These are phyloP conservation scores for Podospora tetraspora DNA, from an alignment of 495 filamentous ascomycete species.

Conservation along the genomic window DNA sequence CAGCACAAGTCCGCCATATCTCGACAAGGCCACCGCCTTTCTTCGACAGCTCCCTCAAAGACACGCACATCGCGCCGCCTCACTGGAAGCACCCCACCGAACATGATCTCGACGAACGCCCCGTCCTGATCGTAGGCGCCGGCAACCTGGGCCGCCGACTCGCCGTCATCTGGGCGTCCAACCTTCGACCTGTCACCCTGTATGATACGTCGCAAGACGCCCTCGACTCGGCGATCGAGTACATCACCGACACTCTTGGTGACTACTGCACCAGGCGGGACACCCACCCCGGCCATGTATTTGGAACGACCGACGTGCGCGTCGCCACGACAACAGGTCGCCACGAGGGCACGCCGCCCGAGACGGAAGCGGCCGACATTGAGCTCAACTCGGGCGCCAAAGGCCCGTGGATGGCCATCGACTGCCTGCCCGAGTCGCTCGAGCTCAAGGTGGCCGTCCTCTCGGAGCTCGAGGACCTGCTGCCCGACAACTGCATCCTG, in stretches of 20 bases:
- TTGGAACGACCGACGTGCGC: conserved; percentile 25
- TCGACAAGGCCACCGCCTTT: background rate
- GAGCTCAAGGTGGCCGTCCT: conserved; percentile 48
- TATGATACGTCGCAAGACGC: conserved; percentile 33
- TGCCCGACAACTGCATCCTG: conserved; percentile 45
- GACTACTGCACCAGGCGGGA: conserved; percentile 25
- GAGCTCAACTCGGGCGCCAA: conserved; percentile 30
- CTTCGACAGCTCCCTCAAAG: background rate
- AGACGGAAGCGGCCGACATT: conserved; percentile 10
- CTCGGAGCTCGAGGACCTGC: conserved; percentile 39
- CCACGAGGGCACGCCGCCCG: conserved; percentile 10
- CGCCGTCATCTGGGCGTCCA: conserved; percentile 35
- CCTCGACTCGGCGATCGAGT: conserved; percentile 25
- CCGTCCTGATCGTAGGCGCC: conserved; percentile 36
- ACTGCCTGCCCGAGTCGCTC: conserved; percentile 53
- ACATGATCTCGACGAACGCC: conserved; percentile 27
- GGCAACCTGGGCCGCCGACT: conserved; percentile 35
- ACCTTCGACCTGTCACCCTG: conserved; percentile 31
- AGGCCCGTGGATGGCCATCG: conserved; percentile 49
- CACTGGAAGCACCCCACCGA: conserved; percentile 27
- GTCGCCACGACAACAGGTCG: conserved; percentile 24
- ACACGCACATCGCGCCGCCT: background rate
- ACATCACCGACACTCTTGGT: conserved; percentile 34
- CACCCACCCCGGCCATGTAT: conserved; percentile 32
- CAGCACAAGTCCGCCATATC: background rate